Evolutionary conservation across 768 basidiomycete genomes (phyloP).

Genomic region (Tulasnella sp.): DNA sequence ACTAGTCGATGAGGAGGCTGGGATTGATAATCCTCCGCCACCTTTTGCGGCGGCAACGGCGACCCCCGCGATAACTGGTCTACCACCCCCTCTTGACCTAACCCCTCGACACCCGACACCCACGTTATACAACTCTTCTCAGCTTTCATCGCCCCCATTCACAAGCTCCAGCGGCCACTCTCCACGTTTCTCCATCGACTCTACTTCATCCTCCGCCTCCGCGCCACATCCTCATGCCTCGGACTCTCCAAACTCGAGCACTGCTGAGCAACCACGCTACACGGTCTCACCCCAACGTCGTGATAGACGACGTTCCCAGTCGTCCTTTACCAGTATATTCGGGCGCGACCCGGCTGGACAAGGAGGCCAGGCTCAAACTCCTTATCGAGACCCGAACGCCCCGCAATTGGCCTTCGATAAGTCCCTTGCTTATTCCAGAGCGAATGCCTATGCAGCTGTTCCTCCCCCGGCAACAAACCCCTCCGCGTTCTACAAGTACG

Average conservation of each 20-base stretch:
- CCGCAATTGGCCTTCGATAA: constrained; percentile 7
- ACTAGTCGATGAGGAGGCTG: constrained; percentile 4
- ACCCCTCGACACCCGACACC: background rate
- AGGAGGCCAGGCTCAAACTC: background rate
- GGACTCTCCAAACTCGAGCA: background rate
- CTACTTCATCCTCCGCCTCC: background rate
- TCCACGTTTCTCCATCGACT: background rate
- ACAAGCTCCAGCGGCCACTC: constrained; percentile 2
- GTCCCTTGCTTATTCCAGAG: constrained; percentile 2
- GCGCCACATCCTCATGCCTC: background rate
- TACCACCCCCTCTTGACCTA: background rate
- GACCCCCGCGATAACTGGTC: background rate
- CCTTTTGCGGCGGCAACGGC: background rate
- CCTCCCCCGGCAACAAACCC: constrained; percentile 1
- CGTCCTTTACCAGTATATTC: background rate
- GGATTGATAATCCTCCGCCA: constrained; percentile 12
- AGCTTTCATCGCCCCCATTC: background rate
- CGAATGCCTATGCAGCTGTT: background rate
- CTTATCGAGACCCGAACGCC: background rate
- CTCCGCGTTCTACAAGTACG: constrained; percentile 13
- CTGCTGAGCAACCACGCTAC: background rate
- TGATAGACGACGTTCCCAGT: background rate
- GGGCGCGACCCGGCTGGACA: background rate
- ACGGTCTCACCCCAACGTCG: background rate
- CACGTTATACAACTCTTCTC: background rate